Conservation (phyloP, 179 eudicot genomes). For the Silene coronaria region DNA sequence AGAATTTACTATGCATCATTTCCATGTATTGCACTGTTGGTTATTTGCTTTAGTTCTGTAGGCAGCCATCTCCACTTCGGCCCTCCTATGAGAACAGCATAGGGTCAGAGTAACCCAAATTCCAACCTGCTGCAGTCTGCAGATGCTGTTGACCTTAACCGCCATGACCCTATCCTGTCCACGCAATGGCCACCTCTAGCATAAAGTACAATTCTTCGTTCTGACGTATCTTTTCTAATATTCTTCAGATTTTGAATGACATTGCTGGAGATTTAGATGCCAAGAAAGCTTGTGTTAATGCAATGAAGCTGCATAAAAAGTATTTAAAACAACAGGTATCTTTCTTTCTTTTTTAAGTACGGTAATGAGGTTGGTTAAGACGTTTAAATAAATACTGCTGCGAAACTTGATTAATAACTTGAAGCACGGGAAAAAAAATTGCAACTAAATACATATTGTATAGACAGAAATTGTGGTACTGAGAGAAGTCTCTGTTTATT, state of each 20-base stretch:
- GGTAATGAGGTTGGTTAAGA: neutral
- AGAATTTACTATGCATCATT: neutral
- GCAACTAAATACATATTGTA: neutral
- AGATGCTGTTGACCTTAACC: too few species aligned
- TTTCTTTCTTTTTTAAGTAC: neutral
- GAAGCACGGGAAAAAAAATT: neutral
- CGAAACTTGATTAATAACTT: too few species aligned
- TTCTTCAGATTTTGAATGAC: conserved; percentile 78
- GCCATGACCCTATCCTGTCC: neutral
- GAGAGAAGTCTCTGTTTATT: neutral
- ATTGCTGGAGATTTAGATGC: conserved; percentile 86
- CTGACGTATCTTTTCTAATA: conserved; percentile 4
- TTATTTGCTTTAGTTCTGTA: neutral
- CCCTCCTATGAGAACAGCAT: too few species aligned
- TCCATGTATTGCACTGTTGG: neutral
- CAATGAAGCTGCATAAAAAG: conserved; percentile 94
- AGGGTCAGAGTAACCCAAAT: too few species aligned
- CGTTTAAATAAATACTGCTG: too few species aligned
- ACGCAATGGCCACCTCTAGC: neutral
- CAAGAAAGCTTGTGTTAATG: conserved; percentile 78
- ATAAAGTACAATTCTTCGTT: neutral
- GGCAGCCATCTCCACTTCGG: neutral
- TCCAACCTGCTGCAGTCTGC: too few species aligned
- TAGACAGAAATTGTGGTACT: neutral
- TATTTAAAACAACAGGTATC: conserved; percentile 73